These are phyloP conservation scores for Drechslerella stenobrocha DNA, from an alignment of 2,329 filamentous ascomycete species.

Conservation along the genomic window DNA sequence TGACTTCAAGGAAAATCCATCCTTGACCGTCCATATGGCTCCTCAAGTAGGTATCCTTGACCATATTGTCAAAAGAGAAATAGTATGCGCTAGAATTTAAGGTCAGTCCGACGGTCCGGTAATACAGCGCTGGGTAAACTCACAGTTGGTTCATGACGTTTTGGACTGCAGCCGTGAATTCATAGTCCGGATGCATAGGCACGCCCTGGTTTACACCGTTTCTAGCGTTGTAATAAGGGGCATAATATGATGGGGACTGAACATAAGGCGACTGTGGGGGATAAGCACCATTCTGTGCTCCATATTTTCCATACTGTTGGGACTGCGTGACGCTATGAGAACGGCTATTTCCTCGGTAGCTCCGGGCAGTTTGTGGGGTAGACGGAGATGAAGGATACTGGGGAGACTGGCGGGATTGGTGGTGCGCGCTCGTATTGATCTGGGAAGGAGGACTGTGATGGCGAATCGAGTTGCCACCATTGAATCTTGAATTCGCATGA, in stretches of 20 bases:
- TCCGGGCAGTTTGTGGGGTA: conserved; percentile 39
- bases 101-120: not conserved
- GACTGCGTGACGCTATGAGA: conserved; percentile 32
- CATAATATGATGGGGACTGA: conserved; percentile 39
- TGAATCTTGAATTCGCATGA: conserved; percentile 35
- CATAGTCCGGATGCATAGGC: conserved; percentile 50
- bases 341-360: conserved; percentile 35
- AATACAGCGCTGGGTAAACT: conserved; percentile 5
- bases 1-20: conserved; percentile 77
- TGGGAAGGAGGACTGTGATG: conserved; percentile 47
- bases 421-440: conserved; percentile 41
- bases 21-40: conserved; percentile 94
- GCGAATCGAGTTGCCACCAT: conserved; percentile 34
- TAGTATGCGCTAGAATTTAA: conserved; percentile 71
- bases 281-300: conserved; percentile 30
- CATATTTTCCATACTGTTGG: conserved; percentile 43
- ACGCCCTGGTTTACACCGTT: conserved; percentile 34
- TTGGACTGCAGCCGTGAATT: conserved; percentile 45
- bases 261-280: conserved; percentile 42
- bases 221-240: conserved; percentile 30
- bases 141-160: conserved; percentile 52
- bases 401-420: conserved; percentile 34
- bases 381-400: conserved; percentile 45
- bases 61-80: conserved; percentile 92
- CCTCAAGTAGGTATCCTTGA: conserved; percentile 87